phyloP scores from a whole-genome alignment of 179 eudicot genomes.

The Spinacia oleracea region DNA sequence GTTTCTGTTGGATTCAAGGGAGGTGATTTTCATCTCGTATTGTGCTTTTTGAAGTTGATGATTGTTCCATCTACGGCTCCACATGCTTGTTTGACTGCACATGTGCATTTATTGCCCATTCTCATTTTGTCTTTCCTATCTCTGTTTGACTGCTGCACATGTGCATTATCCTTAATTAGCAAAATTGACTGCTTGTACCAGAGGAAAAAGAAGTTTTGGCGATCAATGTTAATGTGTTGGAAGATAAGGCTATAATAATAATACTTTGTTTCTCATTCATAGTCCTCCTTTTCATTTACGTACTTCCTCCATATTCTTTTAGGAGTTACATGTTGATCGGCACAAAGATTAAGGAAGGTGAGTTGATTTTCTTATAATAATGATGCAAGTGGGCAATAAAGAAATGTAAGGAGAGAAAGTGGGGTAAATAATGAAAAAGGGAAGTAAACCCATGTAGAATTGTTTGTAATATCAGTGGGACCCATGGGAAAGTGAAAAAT shows the following conservation, averaged over 20 bases:
- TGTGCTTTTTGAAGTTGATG: background rate
- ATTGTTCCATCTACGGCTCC: background rate
- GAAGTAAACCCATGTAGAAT: too few species aligned
- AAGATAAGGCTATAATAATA: background rate
- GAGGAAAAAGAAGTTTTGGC: background rate
- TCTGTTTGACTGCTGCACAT: background rate
- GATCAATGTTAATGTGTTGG: background rate
- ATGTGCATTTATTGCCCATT: background rate
- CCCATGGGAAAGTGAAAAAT: too few species aligned
- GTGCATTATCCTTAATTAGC: background rate
- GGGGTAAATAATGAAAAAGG: too few species aligned
- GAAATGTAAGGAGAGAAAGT: too few species aligned
- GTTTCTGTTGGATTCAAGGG: slow-evolving; percentile 1
- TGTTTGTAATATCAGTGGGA: too few species aligned
- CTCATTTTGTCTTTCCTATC: background rate
- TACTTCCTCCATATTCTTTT: too few species aligned
- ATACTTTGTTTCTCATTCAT: background rate
- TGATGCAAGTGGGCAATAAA: too few species aligned
- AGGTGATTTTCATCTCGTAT: background rate
- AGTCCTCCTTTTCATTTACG: background rate
- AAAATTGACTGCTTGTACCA: background rate
- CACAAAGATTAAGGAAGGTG: too few species aligned
- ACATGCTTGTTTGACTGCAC: background rate
- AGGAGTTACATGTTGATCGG: too few species aligned
- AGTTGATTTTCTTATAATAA: too few species aligned